Conservation (phyloP, 2,329 filamentous ascomycete species). For the Botrytis byssoidea region DNA sequence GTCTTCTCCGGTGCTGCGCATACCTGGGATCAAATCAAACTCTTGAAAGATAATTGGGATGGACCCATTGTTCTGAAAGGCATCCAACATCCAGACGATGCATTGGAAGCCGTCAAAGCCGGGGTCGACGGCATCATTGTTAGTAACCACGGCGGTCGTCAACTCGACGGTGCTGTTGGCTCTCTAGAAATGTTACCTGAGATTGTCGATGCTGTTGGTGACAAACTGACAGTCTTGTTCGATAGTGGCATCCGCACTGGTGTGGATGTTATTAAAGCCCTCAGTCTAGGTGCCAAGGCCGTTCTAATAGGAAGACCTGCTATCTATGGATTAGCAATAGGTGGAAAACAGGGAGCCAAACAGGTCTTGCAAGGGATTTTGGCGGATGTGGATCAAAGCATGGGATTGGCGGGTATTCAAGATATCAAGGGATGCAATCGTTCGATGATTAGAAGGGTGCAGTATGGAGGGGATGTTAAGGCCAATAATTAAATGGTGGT, state of each 20-base stretch:
- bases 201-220: conserved; percentile 61
- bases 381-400: conserved; percentile 54
- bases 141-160: conserved; percentile 57
- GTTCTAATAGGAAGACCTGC: conserved; percentile 58
- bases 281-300: conserved; percentile 54
- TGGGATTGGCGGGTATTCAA: conserved; percentile 53
- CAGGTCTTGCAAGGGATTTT: conserved; percentile 51
- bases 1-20: conserved; percentile 54
- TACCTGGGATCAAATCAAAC: conserved; percentile 60
- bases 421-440: conserved; percentile 32
- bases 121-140: conserved; percentile 54
- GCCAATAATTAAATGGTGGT: conserved; percentile 28
- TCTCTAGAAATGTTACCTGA: conserved; percentile 57
- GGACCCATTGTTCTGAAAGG: conserved; percentile 64
- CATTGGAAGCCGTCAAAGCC: conserved; percentile 44
- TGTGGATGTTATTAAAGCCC: conserved; percentile 57
- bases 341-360: conserved; percentile 52
- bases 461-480: conserved; percentile 33
- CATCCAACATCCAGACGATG: conserved; percentile 51
- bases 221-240: conserved; percentile 58
- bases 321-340: conserved; percentile 57
- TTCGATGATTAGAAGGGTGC: conserved; percentile 30
- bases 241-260: conserved; percentile 58
- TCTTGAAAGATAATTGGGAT: conserved; percentile 59
- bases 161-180: conserved; percentile 55